phyloP scores from a whole-genome alignment of 2,329 filamentous ascomycete species.

The Neophaeococcomyces mojaviensis region DNA sequence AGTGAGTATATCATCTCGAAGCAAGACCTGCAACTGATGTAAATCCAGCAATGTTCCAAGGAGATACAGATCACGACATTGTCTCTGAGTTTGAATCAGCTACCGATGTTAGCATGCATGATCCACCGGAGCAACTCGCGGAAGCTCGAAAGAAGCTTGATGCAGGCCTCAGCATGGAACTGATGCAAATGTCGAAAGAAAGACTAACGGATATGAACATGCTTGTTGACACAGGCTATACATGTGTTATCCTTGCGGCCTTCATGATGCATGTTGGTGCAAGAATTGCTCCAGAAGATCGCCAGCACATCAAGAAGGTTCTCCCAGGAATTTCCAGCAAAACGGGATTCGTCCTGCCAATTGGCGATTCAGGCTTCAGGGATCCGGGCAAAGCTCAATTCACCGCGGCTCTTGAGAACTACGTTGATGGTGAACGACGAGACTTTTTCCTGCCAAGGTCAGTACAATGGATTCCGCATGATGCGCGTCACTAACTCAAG shows the following conservation, averaged over 20 bases:
- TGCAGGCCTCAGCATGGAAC: constrained; percentile 5
- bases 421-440: constrained; percentile 8
- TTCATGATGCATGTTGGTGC: constrained; percentile 9
- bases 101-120: not conserved
- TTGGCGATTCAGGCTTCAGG: constrained; percentile 8
- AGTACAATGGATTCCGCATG: not conserved
- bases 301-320: constrained; percentile 4
- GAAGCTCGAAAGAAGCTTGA: constrained; percentile 7
- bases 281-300: constrained; percentile 6
- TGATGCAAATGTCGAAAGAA: constrained; percentile 4
- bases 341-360: constrained; percentile 1
- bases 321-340: not conserved
- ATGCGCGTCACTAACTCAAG: not conserved
- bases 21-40: not conserved
- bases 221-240: too few species aligned
- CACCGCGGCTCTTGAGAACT: constrained; percentile 8
- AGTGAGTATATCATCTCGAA: constrained; percentile 2
- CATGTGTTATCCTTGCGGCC: constrained; percentile 9
- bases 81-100: not conserved
- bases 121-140: not conserved
- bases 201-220: too few species aligned
- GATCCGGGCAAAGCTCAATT: constrained; percentile 10
- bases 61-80: constrained; percentile 7
- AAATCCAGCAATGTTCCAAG: constrained; percentile 8
- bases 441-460: constrained; percentile 8